phyloP scores from a whole-genome alignment of 805 yeast species.

The Monosporozyma unispora region DNA sequence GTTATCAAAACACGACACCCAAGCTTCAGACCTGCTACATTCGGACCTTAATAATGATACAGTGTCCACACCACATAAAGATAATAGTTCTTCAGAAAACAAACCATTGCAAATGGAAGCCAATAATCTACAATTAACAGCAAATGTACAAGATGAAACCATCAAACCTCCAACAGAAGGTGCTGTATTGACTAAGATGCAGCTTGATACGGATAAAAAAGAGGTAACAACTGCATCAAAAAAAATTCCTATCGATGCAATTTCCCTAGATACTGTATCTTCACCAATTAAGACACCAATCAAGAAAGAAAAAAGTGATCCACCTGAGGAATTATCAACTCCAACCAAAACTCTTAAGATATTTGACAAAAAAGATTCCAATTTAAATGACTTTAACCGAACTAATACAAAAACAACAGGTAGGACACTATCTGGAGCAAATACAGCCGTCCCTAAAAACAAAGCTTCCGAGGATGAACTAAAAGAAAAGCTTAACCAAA shows the following conservation, averaged over 20 bases:
- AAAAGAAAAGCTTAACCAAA: neutral
- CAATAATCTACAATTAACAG: no score
- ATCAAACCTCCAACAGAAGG: neutral
- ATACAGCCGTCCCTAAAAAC: neutral
- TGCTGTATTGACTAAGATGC: neutral
- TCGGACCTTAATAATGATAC: no score
- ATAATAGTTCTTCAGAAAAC: no score
- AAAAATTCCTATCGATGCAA: neutral
- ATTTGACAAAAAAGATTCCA: neutral
- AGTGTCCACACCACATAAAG: no score
- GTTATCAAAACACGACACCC: no score
- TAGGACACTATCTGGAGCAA: neutral
- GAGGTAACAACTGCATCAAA: neutral
- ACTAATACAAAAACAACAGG: neutral
- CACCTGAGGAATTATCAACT: constrained; percentile 5
- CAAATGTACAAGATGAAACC: no score
- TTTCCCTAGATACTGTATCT: no score
- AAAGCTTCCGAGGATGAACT: neutral
- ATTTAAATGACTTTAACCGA: neutral
- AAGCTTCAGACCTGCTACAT: no score
- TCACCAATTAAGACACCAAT: neutral
- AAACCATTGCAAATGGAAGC: no score
- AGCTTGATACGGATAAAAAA: neutral
- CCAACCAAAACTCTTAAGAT: constrained; percentile 2
- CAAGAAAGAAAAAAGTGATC: neutral